These are phyloP conservation scores for Rhodamnia argentea DNA, from an alignment of 345 rosid species.

Conservation along the genomic window DNA sequence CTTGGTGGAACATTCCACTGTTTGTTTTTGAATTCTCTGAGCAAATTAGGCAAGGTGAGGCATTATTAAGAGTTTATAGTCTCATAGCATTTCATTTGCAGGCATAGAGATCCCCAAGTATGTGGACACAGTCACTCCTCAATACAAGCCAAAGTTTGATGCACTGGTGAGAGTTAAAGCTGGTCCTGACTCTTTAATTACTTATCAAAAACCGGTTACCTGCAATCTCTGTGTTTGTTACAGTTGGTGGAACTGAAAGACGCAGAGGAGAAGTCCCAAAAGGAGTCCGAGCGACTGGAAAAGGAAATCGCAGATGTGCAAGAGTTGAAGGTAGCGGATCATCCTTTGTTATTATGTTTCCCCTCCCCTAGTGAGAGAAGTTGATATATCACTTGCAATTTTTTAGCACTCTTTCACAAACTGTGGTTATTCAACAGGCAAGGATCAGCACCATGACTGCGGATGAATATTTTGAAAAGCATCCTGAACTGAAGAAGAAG, in stretches of 20 bases:
- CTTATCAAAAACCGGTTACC: neutral
- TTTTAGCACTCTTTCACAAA: neutral
- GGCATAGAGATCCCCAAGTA: conserved; percentile 81
- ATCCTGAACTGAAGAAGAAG: conserved; percentile 92
- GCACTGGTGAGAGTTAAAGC: conserved; percentile 47
- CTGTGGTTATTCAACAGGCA: conserved; percentile 32
- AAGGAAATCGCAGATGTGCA: conserved; percentile 81
- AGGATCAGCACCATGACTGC: conserved; percentile 98
- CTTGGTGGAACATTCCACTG: neutral
- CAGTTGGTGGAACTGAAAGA: conserved; percentile 90
- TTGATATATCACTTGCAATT: neutral
- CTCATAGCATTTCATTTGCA: conserved; percentile 9
- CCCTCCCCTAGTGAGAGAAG: neutral
- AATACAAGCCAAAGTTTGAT: conserved; percentile 92
- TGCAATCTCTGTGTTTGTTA: neutral
- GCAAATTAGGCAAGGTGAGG: neutral
- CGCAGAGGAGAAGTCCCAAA: conserved; percentile 73
- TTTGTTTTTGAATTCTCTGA: neutral
- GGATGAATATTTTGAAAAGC: conserved; percentile 90
- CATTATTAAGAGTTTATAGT: neutral
- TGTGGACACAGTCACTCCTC: conserved; percentile 80
- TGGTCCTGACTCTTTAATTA: neutral
- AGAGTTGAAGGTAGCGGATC: conserved; percentile 64
- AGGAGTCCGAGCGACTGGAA: conserved; percentile 75
- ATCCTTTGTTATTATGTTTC: neutral